These are phyloP conservation scores for Thielaviopsis populi DNA, from an alignment of 2,329 filamentous ascomycete genomes.

Conservation along the genomic window DNA sequence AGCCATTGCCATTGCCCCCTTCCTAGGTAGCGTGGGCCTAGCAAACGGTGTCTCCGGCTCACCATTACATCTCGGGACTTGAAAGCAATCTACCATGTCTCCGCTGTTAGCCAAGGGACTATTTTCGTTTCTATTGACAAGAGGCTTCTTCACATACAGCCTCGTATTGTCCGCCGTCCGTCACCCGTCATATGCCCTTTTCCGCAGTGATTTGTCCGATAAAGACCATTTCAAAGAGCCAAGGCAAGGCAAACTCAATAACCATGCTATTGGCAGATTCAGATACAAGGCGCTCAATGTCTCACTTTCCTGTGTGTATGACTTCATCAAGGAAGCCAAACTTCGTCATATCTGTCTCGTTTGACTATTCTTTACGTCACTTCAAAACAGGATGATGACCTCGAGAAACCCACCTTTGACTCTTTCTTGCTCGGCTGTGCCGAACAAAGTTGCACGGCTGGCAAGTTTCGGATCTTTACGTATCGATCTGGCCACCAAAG, in stretches of 20 bases:
- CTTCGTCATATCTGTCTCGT: not conserved
- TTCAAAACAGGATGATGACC: not conserved
- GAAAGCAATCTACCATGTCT: not conserved
- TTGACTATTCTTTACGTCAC: conserved; percentile 1
- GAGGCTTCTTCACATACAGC: not conserved
- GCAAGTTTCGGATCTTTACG: not conserved
- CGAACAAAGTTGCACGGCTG: not conserved
- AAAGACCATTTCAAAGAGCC: not conserved
- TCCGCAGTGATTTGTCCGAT: too few relatives aligned
- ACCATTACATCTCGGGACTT: not conserved
- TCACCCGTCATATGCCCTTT: not conserved
- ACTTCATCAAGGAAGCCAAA: not conserved
- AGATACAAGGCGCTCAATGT: not conserved
- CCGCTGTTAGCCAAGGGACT: not conserved
- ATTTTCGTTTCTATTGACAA: not conserved
- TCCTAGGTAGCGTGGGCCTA: not conserved
- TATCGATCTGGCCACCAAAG: too few relatives aligned
- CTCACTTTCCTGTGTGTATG: not conserved
- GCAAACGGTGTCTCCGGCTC: not conserved
- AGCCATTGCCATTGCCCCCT: not conserved
- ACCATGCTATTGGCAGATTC: not conserved
- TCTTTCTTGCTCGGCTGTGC: not conserved
- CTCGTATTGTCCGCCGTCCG: not conserved
- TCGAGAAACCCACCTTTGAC: not conserved
- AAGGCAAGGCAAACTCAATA: not conserved